Base-by-base conservation (phyloP, 371 early-diverging fungal genomes). In the Lichtheimia ramosa region DNA sequence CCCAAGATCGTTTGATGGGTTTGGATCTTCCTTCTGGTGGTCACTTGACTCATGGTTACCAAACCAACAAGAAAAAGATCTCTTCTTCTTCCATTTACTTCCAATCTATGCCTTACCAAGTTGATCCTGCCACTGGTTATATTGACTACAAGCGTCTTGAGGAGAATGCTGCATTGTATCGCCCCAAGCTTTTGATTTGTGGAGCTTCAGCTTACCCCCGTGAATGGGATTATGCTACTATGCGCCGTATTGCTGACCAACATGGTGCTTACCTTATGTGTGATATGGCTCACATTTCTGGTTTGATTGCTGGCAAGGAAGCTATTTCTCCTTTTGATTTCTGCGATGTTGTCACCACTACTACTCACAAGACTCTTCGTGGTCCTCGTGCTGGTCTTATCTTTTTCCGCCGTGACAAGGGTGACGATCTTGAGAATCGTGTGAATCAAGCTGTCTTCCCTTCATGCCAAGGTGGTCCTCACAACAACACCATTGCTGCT, bases 401-500 rank as follows among this genome's bases (percentile, higher is more conserved):
- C 81, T 99, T 99, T 85, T 98, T 88, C 91, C 95, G 98, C 73
- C 89, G 88, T 60, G 85, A 89, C 63, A 82, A 89, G 68, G 87
- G 88, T 42, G 88, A 91, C 66, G 90, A 92, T 63, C 86, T 99
- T 40, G 98, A 99, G 77, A 69, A 71, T 63, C 92, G 91, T 46
- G 95, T 99, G 77, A 97, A 99, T 88, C 87, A 88, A 71, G 95
- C 97, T 13, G 99, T 99, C 43, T 99, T 99, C 89, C 99, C 99
- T 54, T 94, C 89, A 52, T 88, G 86, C 80, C 99, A 99, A 82
- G 99, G 99, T 64, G 99, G 99, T 39, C 99, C 99, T 18, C 99
- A 99, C 91, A 99, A 99, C 90, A 96, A 99, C 88, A 98, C 99
- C 56, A 99, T 99, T 76, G 96, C 98, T 42, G 99, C 93, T 25